These are phyloP conservation scores for Ophiocordyceps polyrhachis-furcata DNA, from an alignment of 2,329 filamentous ascomycete genomes.

Conservation along the genomic window DNA sequence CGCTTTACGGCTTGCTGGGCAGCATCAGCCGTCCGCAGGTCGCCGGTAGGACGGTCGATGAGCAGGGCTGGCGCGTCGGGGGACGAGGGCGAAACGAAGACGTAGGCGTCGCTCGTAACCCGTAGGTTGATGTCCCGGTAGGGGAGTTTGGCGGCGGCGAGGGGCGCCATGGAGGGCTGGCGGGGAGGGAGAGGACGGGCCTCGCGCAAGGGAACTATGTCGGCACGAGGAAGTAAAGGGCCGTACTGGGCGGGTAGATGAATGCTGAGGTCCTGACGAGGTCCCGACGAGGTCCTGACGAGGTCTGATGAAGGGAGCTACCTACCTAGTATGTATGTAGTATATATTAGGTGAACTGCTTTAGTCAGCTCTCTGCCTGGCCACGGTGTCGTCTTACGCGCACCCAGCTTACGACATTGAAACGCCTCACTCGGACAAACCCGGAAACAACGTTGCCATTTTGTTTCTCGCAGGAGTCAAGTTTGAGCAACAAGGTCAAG, in stretches of 20 bases:
- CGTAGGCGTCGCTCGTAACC: conserved; percentile 79
- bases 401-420: no score
- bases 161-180: conserved; percentile 16
- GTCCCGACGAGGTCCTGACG: neutral
- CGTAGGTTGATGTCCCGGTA: conserved; percentile 97
- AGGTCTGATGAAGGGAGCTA: neutral
- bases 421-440: neutral
- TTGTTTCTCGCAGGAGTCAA: no score
- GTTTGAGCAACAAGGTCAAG: no score
- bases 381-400: neutral
- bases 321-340: no score
- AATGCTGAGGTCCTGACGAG: neutral
- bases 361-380: neutral
- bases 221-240: neutral
- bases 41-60: conserved; percentile 80
- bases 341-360: neutral
- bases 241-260: neutral
- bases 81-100: conserved; percentile 89
- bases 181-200: neutral
- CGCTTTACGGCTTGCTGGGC: conserved; percentile 58
- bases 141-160: conserved; percentile 31
- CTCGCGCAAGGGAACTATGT: neutral
- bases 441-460: no score
- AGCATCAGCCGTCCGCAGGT: conserved; percentile 70
- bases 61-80: conserved; percentile 75